Base-by-base conservation (phyloP, 257 asterid genomes). In the Fraxinus americana region DNA sequence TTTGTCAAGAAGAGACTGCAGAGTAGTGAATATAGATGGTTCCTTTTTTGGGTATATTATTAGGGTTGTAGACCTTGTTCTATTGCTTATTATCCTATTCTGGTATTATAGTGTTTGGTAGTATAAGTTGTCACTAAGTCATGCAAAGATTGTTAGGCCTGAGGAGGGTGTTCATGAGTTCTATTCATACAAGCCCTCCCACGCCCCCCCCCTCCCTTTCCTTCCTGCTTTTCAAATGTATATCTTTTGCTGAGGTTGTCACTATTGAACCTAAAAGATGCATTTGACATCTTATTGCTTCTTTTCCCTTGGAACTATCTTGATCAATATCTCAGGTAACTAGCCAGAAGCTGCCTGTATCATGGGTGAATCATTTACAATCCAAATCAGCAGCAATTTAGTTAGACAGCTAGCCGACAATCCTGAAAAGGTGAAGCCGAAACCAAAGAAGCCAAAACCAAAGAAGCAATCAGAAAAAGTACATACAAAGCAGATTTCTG, bases 331-430 rank as follows among this genome's bases (percentile, higher is more conserved):
- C 79, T 78, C 57, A 48, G 57, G 57, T 48, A 12, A 14, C 54
- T 45, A 75, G 59, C 41, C 70, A 74, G 79, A 79, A 81, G 71
- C 83, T 61, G 74, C 82, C 82, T 77, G 72, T 29, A 74, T 70
- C 77, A 96, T 95, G 99, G 80, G 88, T 48, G 97, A 89, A 75
- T 78, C 94, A 75, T 95, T 93, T 79, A 89, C 98, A 19, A 88
- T 95, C 77, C 96, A 90, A 77, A 88, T 95, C 74, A 93, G 97
- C 82, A 80, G 83, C 83, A 78, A 85, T 82, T 87, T 93, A 81
- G 97, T 91, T 36, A 84, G 86, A 77, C 87, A 87, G 82, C 97
- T 96, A 8, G 84, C 87, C 5, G 87, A 89, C 38, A 95, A 96
- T 13, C 89, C 86, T 74, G 90, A 85, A 77, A 90, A 85, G 74